Percentiles rank a stretch among this genome's conserved stretches.
phyloP scores from a whole-genome alignment of 805 yeast genomes.

The Wickerhamiella cacticola region DNA sequence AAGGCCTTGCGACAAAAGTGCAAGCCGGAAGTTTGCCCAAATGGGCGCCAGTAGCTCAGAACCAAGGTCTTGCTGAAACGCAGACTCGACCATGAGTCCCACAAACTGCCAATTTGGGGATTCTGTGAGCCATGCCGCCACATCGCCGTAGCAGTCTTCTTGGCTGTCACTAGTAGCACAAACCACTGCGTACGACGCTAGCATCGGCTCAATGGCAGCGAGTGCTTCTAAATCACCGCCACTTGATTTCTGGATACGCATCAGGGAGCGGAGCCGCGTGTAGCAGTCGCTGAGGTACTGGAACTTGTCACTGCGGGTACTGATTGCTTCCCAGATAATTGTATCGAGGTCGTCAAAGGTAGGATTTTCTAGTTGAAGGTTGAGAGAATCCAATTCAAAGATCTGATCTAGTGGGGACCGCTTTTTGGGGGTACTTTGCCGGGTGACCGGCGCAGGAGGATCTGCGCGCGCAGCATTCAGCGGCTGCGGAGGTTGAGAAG shows the following conservation, averaged over 20 bases:
- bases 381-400: slow-evolving; percentile 2
- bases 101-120: slow-evolving; percentile 36
- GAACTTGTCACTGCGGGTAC: background rate
- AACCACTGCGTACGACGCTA: slow-evolving; percentile 17
- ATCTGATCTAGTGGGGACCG: background rate
- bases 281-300: slow-evolving; percentile 15
- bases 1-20: slow-evolving; percentile 33
- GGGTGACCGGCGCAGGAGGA: background rate
- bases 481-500: background rate
- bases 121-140: slow-evolving; percentile 9
- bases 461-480: background rate
- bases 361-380: background rate
- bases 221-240: slow-evolving; percentile 2
- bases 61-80: slow-evolving; percentile 55
- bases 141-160: slow-evolving; percentile 16
- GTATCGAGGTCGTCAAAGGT: slow-evolving; percentile 8
- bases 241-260: background rate
- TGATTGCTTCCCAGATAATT: slow-evolving; percentile 13
- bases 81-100: slow-evolving; percentile 42
- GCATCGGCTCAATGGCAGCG: slow-evolving; percentile 11
- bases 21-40: slow-evolving; percentile 27
- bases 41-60: slow-evolving; percentile 47
- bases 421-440: background rate
- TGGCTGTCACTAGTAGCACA: slow-evolving; percentile 19
- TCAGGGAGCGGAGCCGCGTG: slow-evolving; percentile 13